These are phyloP conservation scores for Daldinia vernicosa DNA, from an alignment of 495 filamentous ascomycete species.

Conservation along the genomic window DNA sequence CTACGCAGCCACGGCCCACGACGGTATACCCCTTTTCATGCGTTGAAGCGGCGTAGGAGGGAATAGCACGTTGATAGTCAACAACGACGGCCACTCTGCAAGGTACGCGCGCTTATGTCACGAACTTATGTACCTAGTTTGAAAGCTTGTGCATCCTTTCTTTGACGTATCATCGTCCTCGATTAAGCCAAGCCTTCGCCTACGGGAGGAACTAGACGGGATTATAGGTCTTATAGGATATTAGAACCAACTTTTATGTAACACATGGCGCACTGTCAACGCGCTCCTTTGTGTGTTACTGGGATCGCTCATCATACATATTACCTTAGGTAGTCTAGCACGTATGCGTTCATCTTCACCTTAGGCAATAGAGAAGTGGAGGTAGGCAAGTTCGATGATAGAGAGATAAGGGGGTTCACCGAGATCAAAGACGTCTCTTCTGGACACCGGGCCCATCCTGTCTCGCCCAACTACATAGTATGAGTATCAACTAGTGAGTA, in stretches of 20 bases:
- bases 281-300: neutral
- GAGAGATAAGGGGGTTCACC: neutral
- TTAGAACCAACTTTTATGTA: neutral
- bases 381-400: neutral
- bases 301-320: neutral
- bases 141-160: conserved; percentile 4
- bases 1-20: conserved; percentile 13
- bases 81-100: conserved; percentile 21
- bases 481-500: neutral
- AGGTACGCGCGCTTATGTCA: conserved; percentile 32
- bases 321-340: neutral
- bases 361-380: conserved; percentile 5
- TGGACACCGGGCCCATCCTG: conserved; percentile 4
- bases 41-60: conserved; percentile 7
- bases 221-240: neutral
- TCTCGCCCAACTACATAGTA: conserved; percentile 26
- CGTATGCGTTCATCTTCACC: neutral
- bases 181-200: conserved; percentile 4
- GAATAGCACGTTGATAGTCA: conserved; percentile 3
- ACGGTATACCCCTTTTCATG: conserved; percentile 10
- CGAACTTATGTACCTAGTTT: neutral
- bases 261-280: conserved; percentile 1
- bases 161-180: conserved; percentile 11
- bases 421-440: conserved; percentile 6
- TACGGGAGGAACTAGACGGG: neutral